Evolutionary conservation across 768 basidiomycete species (phyloP).

Genomic region (Amanita rimosa): DNA sequence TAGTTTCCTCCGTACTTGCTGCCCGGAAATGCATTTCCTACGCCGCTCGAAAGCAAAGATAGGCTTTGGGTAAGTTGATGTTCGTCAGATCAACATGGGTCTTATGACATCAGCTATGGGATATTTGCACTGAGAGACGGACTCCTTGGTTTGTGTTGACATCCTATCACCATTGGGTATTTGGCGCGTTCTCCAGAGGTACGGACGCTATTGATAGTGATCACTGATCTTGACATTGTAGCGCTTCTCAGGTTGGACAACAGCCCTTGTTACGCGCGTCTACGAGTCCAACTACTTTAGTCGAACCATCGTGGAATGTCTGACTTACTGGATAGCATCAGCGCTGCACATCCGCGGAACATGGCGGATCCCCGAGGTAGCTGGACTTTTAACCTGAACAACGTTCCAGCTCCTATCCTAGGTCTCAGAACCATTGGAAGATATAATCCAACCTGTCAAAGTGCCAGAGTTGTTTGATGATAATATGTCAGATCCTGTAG

Average conservation of each 20-base stretch:
- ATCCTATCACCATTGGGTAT: slow-evolving; percentile 49
- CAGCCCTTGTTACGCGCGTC: slow-evolving; percentile 38
- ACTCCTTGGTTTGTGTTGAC: slow-evolving; percentile 49
- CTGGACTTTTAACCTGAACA: slow-evolving; percentile 17
- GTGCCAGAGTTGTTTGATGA: slow-evolving; percentile 1
- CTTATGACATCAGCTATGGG: slow-evolving; percentile 34
- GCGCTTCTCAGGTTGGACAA: slow-evolving; percentile 33
- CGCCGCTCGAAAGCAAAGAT: slow-evolving; percentile 28
- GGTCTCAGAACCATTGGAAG: slow-evolving; percentile 4
- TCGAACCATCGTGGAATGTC: slow-evolving; percentile 40
- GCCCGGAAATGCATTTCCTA: slow-evolving; percentile 23
- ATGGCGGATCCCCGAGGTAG: slow-evolving; percentile 26
- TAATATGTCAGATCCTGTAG: slow-evolving; percentile 14
- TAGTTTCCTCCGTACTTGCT: slow-evolving; percentile 29
- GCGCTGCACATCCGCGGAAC: slow-evolving; percentile 30
- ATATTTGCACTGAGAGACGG: slow-evolving; percentile 35
- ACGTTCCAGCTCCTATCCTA: slow-evolving; percentile 7
- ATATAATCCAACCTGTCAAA: slow-evolving; percentile 1
- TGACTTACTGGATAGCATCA: slow-evolving; percentile 47
- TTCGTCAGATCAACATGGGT: background rate
- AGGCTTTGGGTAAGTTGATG: slow-evolving; percentile 37
- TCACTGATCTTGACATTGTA: background rate
- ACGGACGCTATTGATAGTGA: slow-evolving; percentile 1
- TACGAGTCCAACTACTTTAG: slow-evolving; percentile 25
- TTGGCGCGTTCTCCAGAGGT: slow-evolving; percentile 52